Conservation (phyloP, 208 protist genomes). For the Leishmania arabica region DNA sequence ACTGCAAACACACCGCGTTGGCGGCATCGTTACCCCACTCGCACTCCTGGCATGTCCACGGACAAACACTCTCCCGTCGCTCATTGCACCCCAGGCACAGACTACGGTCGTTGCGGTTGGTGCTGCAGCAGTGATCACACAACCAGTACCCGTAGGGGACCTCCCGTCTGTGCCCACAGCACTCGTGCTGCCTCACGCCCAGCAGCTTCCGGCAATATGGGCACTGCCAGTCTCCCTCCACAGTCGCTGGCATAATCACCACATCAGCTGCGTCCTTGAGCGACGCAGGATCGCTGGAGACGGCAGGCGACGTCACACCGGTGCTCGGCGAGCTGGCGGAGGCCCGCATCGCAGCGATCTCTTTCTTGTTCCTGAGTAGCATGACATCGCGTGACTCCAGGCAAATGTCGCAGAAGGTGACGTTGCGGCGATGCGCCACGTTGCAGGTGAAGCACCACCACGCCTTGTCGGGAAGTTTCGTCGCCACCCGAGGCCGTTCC, state of each 20-base stretch:
- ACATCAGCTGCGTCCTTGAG: background rate
- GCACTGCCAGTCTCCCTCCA: slow-evolving; percentile 73
- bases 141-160: slow-evolving; percentile 79
- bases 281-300: background rate
- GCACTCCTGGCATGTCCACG: slow-evolving; percentile 65
- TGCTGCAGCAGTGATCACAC: slow-evolving; percentile 71
- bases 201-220: slow-evolving; percentile 69
- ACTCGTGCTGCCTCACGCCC: slow-evolving; percentile 32
- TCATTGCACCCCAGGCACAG: slow-evolving; percentile 69
- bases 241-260: slow-evolving; percentile 5
- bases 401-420: slow-evolving; percentile 86
- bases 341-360: background rate
- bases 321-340: background rate
- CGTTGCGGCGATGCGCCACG: slow-evolving; percentile 79
- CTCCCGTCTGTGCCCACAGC: slow-evolving; percentile 63
- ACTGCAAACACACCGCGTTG: slow-evolving; percentile 42
- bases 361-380: background rate
- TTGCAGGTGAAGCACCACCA: slow-evolving; percentile 85
- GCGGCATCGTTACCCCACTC: slow-evolving; percentile 36
- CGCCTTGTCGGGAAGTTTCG: slow-evolving; percentile 29
- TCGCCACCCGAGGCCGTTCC: slow-evolving; percentile 5
- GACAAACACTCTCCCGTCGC: slow-evolving; percentile 23
- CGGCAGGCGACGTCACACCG: background rate
- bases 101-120: slow-evolving; percentile 51
- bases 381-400: slow-evolving; percentile 43